phyloP scores from a whole-genome alignment of 331 rosid genomes.

The Malus hybrid region DNA sequence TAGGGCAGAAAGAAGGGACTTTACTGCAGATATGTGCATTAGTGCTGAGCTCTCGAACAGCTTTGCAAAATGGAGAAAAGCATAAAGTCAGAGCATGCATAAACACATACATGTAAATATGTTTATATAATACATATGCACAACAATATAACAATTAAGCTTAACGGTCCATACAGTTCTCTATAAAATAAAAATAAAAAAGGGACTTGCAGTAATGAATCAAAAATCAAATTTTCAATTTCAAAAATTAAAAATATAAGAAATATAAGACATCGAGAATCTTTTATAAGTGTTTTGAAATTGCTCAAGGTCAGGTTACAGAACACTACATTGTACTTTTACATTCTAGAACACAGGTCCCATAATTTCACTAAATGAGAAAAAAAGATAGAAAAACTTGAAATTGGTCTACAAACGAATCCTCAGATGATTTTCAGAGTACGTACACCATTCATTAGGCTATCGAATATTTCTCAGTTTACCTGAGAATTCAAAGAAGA shows the following conservation, averaged over 20 bases:
- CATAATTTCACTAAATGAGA: not conserved
- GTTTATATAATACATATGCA: not conserved
- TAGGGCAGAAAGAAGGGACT: constrained; percentile 88
- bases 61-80: constrained; percentile 32
- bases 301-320: not conserved
- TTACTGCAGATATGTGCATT: constrained; percentile 86
- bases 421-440: constrained; percentile 3
- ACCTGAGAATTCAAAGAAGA: constrained; percentile 98
- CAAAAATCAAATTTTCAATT: not conserved
- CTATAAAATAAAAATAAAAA: not conserved
- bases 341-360: not conserved
- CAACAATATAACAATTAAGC: not conserved
- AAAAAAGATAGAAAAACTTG: not conserved
- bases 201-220: not conserved
- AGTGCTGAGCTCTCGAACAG: constrained; percentile 95
- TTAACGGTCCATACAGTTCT: not conserved
- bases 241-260: not conserved
- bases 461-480: constrained; percentile 12
- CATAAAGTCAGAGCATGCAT: constrained; percentile 31
- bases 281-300: not conserved
- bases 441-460: constrained; percentile 2
- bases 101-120: not conserved
- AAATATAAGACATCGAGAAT: not conserved
- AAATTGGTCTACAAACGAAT: not conserved
- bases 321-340: not conserved